phyloP scores from a whole-genome alignment of 2,329 filamentous ascomycete genomes.

The Calonectria ilicicola region DNA sequence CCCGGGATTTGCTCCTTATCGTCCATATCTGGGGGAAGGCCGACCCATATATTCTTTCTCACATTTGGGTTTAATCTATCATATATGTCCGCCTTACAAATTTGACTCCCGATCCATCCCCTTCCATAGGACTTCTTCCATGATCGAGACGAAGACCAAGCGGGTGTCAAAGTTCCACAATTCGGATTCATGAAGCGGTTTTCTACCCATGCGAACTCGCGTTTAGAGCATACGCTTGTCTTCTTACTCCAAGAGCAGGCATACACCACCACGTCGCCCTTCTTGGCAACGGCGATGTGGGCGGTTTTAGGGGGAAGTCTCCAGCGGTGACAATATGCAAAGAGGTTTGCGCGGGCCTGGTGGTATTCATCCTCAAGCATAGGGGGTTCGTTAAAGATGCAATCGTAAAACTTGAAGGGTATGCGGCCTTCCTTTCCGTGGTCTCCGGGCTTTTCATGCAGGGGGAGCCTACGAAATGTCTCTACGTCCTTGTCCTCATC shows the following conservation, averaged over 20 bases:
- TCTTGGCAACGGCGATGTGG: constrained; percentile 18
- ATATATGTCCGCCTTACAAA: constrained; percentile 2
- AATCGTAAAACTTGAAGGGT: neutral
- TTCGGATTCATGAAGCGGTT: neutral
- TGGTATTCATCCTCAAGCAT: neutral
- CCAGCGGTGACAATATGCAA: constrained; percentile 14
- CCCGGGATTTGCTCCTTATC: neutral
- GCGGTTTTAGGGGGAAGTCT: neutral
- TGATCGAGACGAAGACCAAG: neutral
- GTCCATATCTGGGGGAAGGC: neutral
- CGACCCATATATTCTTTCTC: neutral
- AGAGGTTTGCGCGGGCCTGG: constrained; percentile 1
- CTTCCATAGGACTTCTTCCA: constrained; percentile 4
- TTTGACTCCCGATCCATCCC: neutral
- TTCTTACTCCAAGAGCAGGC: neutral
- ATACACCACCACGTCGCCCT: constrained; percentile 9
- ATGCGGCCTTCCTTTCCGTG: neutral
- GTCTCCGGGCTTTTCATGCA: neutral
- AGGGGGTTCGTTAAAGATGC: constrained; percentile 5
- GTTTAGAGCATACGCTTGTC: neutral
- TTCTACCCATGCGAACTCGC: constrained; percentile 1
- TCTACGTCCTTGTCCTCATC: neutral
- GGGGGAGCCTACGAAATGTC: neutral
- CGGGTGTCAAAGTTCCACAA: constrained; percentile 2
- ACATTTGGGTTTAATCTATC: neutral